A percentile compares a stretch with the other conserved stretches of the same genome.
Evolutionary conservation across 2,329 filamentous ascomycete species (phyloP).

Genomic region (Penicillium frequentans): DNA sequence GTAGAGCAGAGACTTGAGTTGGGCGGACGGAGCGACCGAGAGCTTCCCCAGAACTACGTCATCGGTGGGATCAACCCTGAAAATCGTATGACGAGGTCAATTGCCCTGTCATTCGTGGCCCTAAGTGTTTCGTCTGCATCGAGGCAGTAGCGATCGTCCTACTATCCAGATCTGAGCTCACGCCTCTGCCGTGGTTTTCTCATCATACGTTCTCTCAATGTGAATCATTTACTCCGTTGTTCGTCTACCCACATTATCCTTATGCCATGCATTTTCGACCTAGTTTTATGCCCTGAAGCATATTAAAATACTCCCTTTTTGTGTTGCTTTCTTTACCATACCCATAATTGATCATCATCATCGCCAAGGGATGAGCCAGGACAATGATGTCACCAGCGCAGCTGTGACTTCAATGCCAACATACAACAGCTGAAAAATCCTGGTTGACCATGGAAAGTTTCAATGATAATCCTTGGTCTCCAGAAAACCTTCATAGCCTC

Average conservation of each 20-base stretch:
- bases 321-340: neutral
- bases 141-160: neutral
- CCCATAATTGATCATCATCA: neutral
- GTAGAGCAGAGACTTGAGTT: neutral
- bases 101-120: constrained; percentile 1
- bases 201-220: neutral
- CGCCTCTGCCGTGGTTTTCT: no score
- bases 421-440: neutral
- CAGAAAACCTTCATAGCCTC: neutral
- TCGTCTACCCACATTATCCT: neutral
- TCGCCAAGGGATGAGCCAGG: neutral
- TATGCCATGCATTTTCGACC: neutral
- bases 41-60: constrained; percentile 24
- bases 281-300: neutral
- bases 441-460: neutral
- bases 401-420: constrained; percentile 5
- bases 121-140: constrained; percentile 1
- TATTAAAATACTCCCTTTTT: neutral
- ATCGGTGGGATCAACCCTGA: constrained; percentile 18
- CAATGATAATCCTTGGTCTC: neutral
- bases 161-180: neutral
- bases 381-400: constrained; percentile 15
- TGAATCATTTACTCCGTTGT: neutral
- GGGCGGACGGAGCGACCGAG: neutral
- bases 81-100: constrained; percentile 22